A percentile compares a stretch with the other conserved stretches of the same genome.
Conservation (phyloP, 2,329 filamentous ascomycete genomes). For the Akanthomyces uredinophilus region DNA sequence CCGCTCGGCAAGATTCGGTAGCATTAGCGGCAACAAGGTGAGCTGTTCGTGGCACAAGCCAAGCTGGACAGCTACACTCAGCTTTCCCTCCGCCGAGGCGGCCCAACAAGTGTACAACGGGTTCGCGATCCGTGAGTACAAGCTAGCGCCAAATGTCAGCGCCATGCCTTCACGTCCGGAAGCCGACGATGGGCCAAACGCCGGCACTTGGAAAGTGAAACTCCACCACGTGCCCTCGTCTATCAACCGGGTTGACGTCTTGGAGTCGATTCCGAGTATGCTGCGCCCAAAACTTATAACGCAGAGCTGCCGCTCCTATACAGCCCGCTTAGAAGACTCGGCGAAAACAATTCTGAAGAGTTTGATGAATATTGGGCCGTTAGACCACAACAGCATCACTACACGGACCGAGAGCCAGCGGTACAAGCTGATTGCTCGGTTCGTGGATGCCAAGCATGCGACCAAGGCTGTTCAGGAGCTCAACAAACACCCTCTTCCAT, state of each 20-base stretch:
- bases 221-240: neutral
- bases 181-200: neutral
- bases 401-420: neutral
- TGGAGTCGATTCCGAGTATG: neutral
- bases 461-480: neutral
- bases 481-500: neutral
- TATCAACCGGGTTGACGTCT: neutral
- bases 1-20: neutral
- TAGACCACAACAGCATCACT: neutral
- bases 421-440: conserved; percentile 4
- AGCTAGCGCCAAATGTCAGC: neutral
- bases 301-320: neutral
- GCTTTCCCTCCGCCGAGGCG: neutral
- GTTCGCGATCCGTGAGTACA: neutral
- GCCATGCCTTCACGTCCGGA: neutral
- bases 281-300: too few species aligned
- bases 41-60: conserved; percentile 14
- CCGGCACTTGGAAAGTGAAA: neutral
- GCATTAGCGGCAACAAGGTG: neutral
- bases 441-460: neutral
- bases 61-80: neutral
- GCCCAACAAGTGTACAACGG: neutral
- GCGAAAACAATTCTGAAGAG: neutral
- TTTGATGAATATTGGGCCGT: neutral
- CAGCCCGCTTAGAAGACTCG: neutral